phyloP scores from a whole-genome alignment of 176 grass and related monocot genomes.

The Triticum monococcum region DNA sequence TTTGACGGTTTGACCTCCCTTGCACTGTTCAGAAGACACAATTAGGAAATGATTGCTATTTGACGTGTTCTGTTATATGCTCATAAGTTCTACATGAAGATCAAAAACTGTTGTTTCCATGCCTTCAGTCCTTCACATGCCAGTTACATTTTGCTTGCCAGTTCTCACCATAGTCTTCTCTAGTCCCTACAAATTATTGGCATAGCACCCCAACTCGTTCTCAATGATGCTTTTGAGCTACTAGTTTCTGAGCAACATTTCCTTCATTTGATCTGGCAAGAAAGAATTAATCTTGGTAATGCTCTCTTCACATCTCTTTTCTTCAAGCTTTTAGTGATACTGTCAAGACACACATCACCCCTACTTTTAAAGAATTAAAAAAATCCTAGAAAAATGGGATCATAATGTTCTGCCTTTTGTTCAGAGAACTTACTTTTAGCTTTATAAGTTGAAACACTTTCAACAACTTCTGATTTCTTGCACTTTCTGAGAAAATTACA shows the following conservation, averaged over 20 bases:
- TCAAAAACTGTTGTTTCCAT: conserved; percentile 8
- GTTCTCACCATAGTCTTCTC: not conserved
- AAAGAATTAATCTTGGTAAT: conserved; percentile 5
- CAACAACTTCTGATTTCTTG: not conserved
- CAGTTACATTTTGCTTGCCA: not conserved
- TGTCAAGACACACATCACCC: not conserved
- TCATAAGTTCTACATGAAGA: conserved; percentile 7
- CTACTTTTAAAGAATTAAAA: not conserved
- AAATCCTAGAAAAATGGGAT: not conserved
- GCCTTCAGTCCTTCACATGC: not conserved
- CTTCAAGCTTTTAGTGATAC: not conserved
- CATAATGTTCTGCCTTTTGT: not conserved
- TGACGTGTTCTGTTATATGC: not conserved
- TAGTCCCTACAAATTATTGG: not conserved
- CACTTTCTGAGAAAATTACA: not conserved
- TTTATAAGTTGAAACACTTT: not conserved
- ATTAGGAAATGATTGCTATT: conserved; percentile 14
- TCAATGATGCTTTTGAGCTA: not conserved
- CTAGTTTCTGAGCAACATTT: conserved; percentile 10
- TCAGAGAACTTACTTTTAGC: not conserved
- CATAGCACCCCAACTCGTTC: not conserved
- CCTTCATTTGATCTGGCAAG: conserved; percentile 6
- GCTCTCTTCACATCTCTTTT: not conserved
- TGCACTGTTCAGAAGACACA: not conserved
- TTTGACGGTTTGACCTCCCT: not conserved